These are phyloP conservation scores for Penicillium ochrochloron DNA, from an alignment of 495 filamentous ascomycete species.

Conservation along the genomic window DNA sequence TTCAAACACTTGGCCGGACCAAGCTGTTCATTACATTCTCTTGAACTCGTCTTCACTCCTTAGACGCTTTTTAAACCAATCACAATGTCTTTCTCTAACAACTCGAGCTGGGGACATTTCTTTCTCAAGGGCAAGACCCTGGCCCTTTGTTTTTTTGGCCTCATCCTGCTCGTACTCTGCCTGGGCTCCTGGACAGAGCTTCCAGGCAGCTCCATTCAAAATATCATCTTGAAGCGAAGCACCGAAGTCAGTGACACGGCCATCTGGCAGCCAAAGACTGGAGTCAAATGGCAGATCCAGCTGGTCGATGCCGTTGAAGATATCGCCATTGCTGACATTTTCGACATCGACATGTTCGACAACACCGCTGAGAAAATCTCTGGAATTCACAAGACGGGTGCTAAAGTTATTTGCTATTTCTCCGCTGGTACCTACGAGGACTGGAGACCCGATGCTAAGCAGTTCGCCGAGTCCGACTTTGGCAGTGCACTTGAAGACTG, in stretches of 20 bases:
- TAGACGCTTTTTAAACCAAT: conserved; percentile 3
- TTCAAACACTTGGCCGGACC: conserved; percentile 5
- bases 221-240: not conserved
- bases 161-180: not conserved
- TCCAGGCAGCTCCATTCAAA: not conserved
- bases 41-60: conserved; percentile 7
- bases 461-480: conserved; percentile 57
- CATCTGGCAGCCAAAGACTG: conserved; percentile 52
- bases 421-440: conserved; percentile 68
- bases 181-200: not conserved
- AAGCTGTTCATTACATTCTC: conserved; percentile 8
- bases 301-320: conserved; percentile 49
- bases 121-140: not conserved
- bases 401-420: conserved; percentile 76
- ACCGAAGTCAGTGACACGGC: not conserved
- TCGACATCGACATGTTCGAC: conserved; percentile 66
- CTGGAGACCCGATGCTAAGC: conserved; percentile 57
- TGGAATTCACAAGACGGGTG: conserved; percentile 48
- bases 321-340: conserved; percentile 53
- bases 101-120: not conserved
- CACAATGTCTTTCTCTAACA: conserved; percentile 4
- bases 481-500: conserved; percentile 63
- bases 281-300: conserved; percentile 60
- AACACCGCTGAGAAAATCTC: conserved; percentile 51
- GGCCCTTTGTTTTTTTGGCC: not conserved